These are phyloP conservation scores for Anethum foeniculum DNA, from an alignment of 140 eudicot genomes.

Conservation along the genomic window DNA sequence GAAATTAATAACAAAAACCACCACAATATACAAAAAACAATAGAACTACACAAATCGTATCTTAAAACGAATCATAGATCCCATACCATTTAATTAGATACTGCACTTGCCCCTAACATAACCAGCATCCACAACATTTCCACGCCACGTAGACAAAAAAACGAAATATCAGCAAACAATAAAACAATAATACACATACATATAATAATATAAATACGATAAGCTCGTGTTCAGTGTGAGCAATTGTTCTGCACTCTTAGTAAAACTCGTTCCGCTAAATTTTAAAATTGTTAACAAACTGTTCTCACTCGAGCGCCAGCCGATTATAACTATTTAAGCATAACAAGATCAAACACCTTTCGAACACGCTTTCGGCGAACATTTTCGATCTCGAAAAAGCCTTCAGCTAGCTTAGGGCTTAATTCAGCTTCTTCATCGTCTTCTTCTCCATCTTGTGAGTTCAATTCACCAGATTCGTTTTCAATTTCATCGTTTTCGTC, in stretches of 20 bases:
- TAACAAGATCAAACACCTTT: background rate
- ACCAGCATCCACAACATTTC: slow-evolving; percentile 19
- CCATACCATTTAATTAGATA: slow-evolving; percentile 86
- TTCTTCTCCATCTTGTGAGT: background rate
- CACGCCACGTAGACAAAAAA: slow-evolving; percentile 4
- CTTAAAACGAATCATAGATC: background rate
- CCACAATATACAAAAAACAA: background rate
- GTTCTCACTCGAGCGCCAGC: background rate
- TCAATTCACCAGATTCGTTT: background rate
- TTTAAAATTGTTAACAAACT: no score
- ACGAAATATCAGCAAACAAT: background rate
- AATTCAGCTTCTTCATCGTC: background rate
- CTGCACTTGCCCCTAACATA: slow-evolving; percentile 55
- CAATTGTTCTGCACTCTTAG: background rate
- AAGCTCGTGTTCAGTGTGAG: background rate
- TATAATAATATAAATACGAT: no score
- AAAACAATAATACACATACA: background rate
- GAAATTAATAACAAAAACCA: background rate
- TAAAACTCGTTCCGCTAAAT: no score
- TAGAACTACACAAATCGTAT: background rate
- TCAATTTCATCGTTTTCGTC: background rate
- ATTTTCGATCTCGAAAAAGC: slow-evolving; percentile 70
- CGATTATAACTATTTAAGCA: background rate
- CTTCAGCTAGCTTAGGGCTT: slow-evolving; percentile 58
- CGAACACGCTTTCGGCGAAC: slow-evolving; percentile 50